A percentile compares a stretch with the other conserved stretches of the same genome.
Evolutionary conservation across 768 basidiomycete genomes (phyloP).

Genomic region (Suillus clintonianus): DNA sequence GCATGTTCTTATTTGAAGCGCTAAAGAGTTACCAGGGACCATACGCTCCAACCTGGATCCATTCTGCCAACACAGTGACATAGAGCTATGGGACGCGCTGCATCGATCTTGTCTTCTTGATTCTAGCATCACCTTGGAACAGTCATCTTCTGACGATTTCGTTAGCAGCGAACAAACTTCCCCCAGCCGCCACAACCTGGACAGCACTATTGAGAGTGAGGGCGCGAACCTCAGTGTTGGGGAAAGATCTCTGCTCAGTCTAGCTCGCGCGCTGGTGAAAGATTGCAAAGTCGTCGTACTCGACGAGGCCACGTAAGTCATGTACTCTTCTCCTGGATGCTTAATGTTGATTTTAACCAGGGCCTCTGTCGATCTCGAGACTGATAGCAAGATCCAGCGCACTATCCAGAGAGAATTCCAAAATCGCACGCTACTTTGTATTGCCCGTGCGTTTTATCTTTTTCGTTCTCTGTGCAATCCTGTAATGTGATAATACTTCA

Average conservation of each 20-base stretch:
- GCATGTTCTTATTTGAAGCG: slow-evolving; percentile 20
- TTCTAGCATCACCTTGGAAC: slow-evolving; percentile 21
- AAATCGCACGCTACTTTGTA: slow-evolving; percentile 53
- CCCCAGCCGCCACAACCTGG: slow-evolving; percentile 46
- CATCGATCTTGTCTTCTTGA: slow-evolving; percentile 80
- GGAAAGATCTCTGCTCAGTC: slow-evolving; percentile 49
- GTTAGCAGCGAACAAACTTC: slow-evolving; percentile 12
- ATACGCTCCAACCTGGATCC: slow-evolving; percentile 86
- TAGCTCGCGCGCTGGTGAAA: slow-evolving; percentile 57
- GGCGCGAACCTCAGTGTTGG: slow-evolving; percentile 52
- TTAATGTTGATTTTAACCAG: slow-evolving; percentile 34
- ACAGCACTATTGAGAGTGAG: slow-evolving; percentile 53
- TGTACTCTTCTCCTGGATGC: not conserved
- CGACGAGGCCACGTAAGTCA: slow-evolving; percentile 39
- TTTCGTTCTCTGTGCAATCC: not conserved
- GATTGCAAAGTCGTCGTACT: slow-evolving; percentile 50
- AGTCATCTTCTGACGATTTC: slow-evolving; percentile 18
- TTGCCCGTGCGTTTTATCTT: slow-evolving; percentile 41
- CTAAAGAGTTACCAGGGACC: slow-evolving; percentile 51
- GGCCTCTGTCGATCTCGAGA: slow-evolving; percentile 43
- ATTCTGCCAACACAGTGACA: slow-evolving; percentile 76
- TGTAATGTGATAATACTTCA: not conserved
- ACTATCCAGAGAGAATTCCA: slow-evolving; percentile 43
- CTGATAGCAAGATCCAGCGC: slow-evolving; percentile 55
- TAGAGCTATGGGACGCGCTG: slow-evolving; percentile 80